A percentile compares a stretch with the other conserved stretches of the same genome.
Conservation (phyloP, 306 rosid genomes). For the Prosopis cineraria region DNA sequence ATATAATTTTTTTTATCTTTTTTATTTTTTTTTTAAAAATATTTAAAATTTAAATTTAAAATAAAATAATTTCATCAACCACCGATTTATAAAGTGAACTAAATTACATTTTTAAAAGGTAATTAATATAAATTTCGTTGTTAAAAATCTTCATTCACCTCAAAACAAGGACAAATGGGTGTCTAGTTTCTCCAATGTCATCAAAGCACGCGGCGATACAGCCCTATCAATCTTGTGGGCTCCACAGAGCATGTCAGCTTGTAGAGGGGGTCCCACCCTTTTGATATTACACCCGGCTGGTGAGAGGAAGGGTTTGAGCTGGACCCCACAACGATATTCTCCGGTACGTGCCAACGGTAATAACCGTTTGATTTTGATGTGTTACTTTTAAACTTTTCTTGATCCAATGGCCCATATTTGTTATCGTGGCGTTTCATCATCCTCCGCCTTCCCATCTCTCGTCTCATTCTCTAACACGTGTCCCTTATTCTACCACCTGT, state of each 20-base stretch:
- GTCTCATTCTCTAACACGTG: background rate
- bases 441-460: background rate
- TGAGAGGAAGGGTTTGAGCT: background rate
- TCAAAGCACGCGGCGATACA: slow-evolving; percentile 14
- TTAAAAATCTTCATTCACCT: too few relatives aligned
- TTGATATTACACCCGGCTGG: background rate
- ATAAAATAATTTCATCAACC: too few relatives aligned
- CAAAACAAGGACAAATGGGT: too few relatives aligned
- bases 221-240: slow-evolving; percentile 31
- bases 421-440: background rate
- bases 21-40: too few relatives aligned
- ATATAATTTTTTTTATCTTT: too few relatives aligned
- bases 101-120: too few relatives aligned
- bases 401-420: background rate
- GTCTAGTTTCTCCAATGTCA: too few relatives aligned
- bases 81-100: too few relatives aligned
- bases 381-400: background rate
- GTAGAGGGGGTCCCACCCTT: background rate
- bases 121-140: too few relatives aligned
- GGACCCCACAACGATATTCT: slow-evolving; percentile 9
- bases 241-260: slow-evolving; percentile 38
- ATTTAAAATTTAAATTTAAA: too few relatives aligned
- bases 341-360: background rate
- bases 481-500: background rate
- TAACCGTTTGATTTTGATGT: background rate